Evolutionary conservation across 1,139 yeast species (phyloP), one percentile per base, ranked within the genome.

Genomic region (Yamadazyma friedrichii): DNA sequence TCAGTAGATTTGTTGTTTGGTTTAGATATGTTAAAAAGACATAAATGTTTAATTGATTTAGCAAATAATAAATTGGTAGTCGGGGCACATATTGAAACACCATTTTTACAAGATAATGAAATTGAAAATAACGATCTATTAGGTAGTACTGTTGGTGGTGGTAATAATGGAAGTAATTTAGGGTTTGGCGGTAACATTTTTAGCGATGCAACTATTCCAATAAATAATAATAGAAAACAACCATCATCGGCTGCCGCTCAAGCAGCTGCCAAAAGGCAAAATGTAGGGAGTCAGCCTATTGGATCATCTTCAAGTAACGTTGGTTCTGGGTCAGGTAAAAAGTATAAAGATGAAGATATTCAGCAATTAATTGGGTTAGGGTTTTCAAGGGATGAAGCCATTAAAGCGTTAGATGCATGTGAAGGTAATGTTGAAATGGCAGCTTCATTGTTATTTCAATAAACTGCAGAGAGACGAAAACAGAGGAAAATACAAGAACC

Each of bases 361-460:
- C 62, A 70, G 20, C 80, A 76, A 41, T 66, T 91, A 35, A 70
- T 79, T 39, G 76, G 75, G 12, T 65, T 91, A 45, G 98, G 98
- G 0, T 89, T 89, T 52, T 61, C 83, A 1, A 68, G 81, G 49
- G 59, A 64, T 4, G 83, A 85, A 49, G 94, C 84, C 0, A 60
- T 82, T 2, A 57, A 64, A 11, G 96, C 97, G 0, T 67, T 91
- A 41, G 67, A 71, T 34, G 75, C 70, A 42, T 78, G 95, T 1
- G 70, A 74, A 25, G 96, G 96, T 2, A 85, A 89, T 54, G 78
- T 85, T 0, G 97, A 91, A 40, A 54, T 82, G 50, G 98, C 98
- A 0, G 97, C 96, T 0, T 80, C 95, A 0, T 54, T 84, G 34
- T 65, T 88, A 40, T 87, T 88, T 44, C 68, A 59, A 46, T 67